These are phyloP conservation scores for Colletotrichum tabaci DNA, from an alignment of 2,329 filamentous ascomycete species.

Conservation along the genomic window DNA sequence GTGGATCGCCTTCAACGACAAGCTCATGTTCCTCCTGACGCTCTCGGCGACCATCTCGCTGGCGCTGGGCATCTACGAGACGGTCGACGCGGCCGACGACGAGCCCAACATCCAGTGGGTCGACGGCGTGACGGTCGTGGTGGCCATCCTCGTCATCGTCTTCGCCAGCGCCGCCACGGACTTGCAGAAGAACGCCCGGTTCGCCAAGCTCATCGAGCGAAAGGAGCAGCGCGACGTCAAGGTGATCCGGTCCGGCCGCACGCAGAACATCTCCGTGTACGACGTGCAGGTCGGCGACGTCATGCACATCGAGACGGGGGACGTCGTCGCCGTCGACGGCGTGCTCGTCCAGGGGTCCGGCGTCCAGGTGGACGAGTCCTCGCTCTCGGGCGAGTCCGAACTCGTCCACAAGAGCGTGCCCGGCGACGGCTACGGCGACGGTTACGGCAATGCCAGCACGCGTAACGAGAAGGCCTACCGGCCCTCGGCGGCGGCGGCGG, in stretches of 20 bases:
- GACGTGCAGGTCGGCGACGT: conserved; percentile 83
- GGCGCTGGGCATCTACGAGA: conserved; percentile 82
- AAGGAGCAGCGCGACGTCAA: conserved; percentile 84
- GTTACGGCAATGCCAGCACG: conserved; percentile 53
- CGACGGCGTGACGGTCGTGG: conserved; percentile 84
- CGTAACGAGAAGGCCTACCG: conserved; percentile 67
- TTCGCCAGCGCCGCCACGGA: conserved; percentile 84
- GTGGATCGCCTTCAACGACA: conserved; percentile 89
- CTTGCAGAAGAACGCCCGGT: conserved; percentile 86
- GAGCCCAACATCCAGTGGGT: conserved; percentile 81
- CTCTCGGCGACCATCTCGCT: conserved; percentile 81
- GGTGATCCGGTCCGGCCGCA: conserved; percentile 81
- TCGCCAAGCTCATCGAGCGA: conserved; percentile 84
- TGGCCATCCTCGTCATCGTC: conserved; percentile 83
- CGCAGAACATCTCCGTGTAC: conserved; percentile 77
- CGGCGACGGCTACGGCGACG: conserved; percentile 75
- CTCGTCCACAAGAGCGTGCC: conserved; percentile 77
- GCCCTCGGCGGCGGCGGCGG: conserved; percentile 71
- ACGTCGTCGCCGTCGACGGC: conserved; percentile 81
- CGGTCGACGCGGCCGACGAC: conserved; percentile 67
- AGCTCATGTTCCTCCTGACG: conserved; percentile 80
- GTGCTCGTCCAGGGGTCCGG: conserved; percentile 77
- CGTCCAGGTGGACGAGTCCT: conserved; percentile 77
- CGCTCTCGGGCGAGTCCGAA: conserved; percentile 83
- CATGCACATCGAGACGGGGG: conserved; percentile 80